A percentile compares a stretch with the other conserved stretches of the same genome.
Conservation (phyloP, 106 monocot species). For the Apostasia ramifera region DNA sequence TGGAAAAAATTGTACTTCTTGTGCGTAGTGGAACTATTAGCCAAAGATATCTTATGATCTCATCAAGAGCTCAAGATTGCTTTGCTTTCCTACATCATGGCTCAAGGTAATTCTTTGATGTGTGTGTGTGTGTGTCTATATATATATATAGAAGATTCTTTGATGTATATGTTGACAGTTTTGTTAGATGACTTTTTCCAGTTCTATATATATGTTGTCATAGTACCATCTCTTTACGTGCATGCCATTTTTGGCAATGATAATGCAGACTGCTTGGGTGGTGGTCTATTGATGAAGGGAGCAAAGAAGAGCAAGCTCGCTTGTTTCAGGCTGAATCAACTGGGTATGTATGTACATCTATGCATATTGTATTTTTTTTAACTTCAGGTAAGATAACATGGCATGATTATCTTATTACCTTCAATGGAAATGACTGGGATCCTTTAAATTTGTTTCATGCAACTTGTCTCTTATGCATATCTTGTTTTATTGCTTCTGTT, state of each 20-base stretch:
- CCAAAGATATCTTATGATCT: constrained; percentile 50
- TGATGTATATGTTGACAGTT: too few relatives aligned
- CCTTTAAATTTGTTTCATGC: too few relatives aligned
- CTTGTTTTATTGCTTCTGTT: too few relatives aligned
- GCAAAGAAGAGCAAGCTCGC: constrained; percentile 92
- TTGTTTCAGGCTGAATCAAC: constrained; percentile 52
- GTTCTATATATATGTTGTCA: neutral
- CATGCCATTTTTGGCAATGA: constrained; percentile 4
- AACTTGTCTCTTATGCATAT: too few relatives aligned
- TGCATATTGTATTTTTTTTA: neutral
- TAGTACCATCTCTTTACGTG: neutral
- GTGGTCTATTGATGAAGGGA: constrained; percentile 99
- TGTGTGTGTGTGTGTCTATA: neutral
- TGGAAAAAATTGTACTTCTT: constrained; percentile 80
- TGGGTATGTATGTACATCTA: constrained; percentile 40
- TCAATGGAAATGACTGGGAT: too few relatives aligned
- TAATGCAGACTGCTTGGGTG: constrained; percentile 72
- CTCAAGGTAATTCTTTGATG: constrained; percentile 47
- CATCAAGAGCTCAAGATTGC: constrained; percentile 61
- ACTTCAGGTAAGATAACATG: too few relatives aligned
- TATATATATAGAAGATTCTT: neutral
- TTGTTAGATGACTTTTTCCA: neutral
- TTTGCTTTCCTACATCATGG: constrained; percentile 92
- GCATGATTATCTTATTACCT: too few relatives aligned
- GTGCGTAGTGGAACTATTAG: constrained; percentile 44